Conservation (phyloP, 208 protist species). For the Leishmania arabica region DNA sequence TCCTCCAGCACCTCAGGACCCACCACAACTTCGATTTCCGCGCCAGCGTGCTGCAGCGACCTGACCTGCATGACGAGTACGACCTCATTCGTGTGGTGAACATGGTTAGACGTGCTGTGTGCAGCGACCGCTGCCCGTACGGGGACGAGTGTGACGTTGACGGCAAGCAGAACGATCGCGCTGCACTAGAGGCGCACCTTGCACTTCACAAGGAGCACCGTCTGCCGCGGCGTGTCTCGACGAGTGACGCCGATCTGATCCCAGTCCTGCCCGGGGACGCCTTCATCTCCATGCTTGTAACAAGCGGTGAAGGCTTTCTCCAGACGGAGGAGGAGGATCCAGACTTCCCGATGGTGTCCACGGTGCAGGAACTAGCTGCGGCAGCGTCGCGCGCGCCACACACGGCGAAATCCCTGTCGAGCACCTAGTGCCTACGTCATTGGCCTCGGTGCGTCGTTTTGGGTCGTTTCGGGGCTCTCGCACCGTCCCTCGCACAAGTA, state of each 20-base stretch:
- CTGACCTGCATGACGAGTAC: constrained; percentile 66
- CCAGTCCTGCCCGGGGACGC: constrained; percentile 66
- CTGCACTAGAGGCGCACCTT: constrained; percentile 56
- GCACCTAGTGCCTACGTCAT: neutral
- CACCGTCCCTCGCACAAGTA: neutral
- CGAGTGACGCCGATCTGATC: constrained; percentile 52
- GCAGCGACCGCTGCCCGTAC: constrained; percentile 28
- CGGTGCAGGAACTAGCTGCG: constrained; percentile 36
- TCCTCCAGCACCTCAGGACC: constrained; percentile 57
- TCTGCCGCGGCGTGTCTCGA: constrained; percentile 45
- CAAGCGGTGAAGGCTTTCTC: constrained; percentile 50
- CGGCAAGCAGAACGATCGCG: constrained; percentile 28
- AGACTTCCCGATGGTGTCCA: constrained; percentile 85
- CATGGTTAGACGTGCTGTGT: constrained; percentile 52
- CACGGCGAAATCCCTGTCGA: neutral
- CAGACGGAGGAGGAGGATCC: constrained; percentile 45
- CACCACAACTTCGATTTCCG: constrained; percentile 63
- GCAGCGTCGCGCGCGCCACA: constrained; percentile 4
- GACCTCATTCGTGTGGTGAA: constrained; percentile 86
- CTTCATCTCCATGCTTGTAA: constrained; percentile 75
- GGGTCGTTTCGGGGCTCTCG: neutral
- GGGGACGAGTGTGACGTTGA: constrained; percentile 24
- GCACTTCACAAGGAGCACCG: constrained; percentile 35
- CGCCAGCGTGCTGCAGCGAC: constrained; percentile 33
- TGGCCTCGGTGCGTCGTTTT: neutral